phyloP scores from a whole-genome alignment of 164 flowering plant genomes.

The Echeveria elegans region DNA sequence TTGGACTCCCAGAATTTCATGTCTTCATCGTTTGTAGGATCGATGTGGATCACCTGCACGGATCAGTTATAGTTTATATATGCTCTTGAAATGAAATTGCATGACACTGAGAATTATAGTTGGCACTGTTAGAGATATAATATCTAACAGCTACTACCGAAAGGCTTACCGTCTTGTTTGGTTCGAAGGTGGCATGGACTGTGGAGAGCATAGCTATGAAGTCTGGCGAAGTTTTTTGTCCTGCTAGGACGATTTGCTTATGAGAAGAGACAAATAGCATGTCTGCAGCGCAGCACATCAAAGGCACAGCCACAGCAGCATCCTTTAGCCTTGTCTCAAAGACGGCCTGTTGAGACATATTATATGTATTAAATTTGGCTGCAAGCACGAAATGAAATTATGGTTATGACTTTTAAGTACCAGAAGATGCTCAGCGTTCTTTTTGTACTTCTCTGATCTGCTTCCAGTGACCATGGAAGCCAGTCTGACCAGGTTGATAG shows the following conservation, averaged over 20 bases:
- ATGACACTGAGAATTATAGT: background rate
- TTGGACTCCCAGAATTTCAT: slow-evolving; percentile 67
- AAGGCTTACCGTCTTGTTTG: slow-evolving; percentile 61
- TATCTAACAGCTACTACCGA: too few relatives aligned
- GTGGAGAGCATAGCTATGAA: slow-evolving; percentile 61
- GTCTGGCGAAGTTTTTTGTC: slow-evolving; percentile 26
- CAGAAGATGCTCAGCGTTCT: slow-evolving; percentile 71
- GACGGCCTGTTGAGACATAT: background rate
- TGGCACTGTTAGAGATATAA: too few relatives aligned
- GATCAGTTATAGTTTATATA: too few relatives aligned
- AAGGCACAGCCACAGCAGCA: slow-evolving; percentile 67
- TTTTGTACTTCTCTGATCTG: slow-evolving; percentile 37
- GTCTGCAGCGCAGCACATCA: slow-evolving; percentile 91
- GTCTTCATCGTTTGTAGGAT: slow-evolving; percentile 51
- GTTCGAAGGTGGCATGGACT: slow-evolving; percentile 66
- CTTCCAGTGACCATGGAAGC: slow-evolving; percentile 43
- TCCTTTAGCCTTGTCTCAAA: slow-evolving; percentile 71
- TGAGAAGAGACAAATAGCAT: slow-evolving; percentile 58
- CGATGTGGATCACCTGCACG: slow-evolving; percentile 76
- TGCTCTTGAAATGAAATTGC: background rate
- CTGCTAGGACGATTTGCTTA: slow-evolving; percentile 55
- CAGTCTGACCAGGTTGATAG: slow-evolving; percentile 66
- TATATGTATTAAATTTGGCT: background rate
- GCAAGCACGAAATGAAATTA: background rate
- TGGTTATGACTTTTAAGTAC: slow-evolving; percentile 24